Evolutionary conservation across 1,284 basidiomycete species (phyloP), one percentile per base, ranked within the genome.

Genomic region (Sporisorium graminicola): DNA sequence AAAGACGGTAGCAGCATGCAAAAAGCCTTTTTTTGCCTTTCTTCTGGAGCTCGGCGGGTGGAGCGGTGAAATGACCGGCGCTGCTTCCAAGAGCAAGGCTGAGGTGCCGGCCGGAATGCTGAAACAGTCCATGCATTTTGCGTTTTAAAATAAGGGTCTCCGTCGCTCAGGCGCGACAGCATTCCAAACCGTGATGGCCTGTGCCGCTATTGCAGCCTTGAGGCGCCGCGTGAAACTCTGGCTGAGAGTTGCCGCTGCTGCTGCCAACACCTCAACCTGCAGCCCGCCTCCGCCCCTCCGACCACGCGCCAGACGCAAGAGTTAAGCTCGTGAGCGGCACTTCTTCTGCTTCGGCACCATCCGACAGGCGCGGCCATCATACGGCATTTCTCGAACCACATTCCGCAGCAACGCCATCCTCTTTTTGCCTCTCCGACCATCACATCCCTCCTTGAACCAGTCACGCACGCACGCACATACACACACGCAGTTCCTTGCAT

Each of bases 11-110:
- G 33, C 13, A 37, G 20, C 16, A 16, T 35, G 14, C 16, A 40
- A 8, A 33, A 26, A n/a, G 43, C 18, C 43, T 40, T 22, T 51
- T 35, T 31, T 33, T 22, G 24, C 31, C 18, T 29, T 58, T 58
- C 20, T 54, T 47, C 44, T 18, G 18, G n/a, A 31, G 14, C 20
- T 65, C 55, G 62, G 55, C 26, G 14, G 49, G 40, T 53, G 37
- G 62, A 65, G 62, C 62, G 62, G 50, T 24, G 50, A 58, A 65
- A 52, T 47, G 43, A 24, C 55, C 56, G 56, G 58, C 46, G 27
- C 44, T 55, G 26, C 33, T 44, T 9, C 42, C n/a, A 16, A 26
- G 8, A 27, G 5, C 27, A 22, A 18, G 35, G 50, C 31, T 35
- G 31, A 35, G n/a, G 52, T 59, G 52, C 37, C 63, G 56, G 57